Base-by-base conservation (phyloP, 441 rosid genomes). In the Pelargonium myrrhifolium region DNA sequence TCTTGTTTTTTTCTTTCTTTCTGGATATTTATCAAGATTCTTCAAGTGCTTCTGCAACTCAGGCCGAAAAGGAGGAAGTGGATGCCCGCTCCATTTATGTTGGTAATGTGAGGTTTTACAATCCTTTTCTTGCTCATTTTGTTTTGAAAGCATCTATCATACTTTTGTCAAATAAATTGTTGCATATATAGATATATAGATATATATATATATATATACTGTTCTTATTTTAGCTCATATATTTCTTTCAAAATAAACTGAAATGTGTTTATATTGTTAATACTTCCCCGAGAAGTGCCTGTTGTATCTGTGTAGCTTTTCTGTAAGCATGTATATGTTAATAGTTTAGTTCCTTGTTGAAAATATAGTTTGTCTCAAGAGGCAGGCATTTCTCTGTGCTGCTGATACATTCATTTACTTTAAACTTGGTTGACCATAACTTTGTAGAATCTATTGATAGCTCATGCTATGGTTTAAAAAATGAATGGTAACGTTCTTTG, bases 1-100 rank as follows among this genome's bases (percentile, higher is more conserved):
- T 3, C 3, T 3, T 58, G 62, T 5, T 8, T 12, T 22, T 22
- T n/a, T 39, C 55, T 31, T 63, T 40, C 15, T 24, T 1, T 65
- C 39, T 74, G 62, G 64, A 53, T 68, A 21, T 69, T 11, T 66
- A 53, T 77, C 83, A 76, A 86, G 91, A 88, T 80, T 73, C 96
- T 64, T 73, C 97, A 4, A 53, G 78, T 69, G 75, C 70, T 80
- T 76, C 85, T 68, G 83, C 84, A 0, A 78, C 86, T 68, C 49
- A 75, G 59, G 88, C 87, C 69, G 91, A 88, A 77, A 88, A 88
- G 80, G 94, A 88, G 77, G 94, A 88, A 78, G 88, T 86, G 62
- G 94, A 88, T 79, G 31, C 87, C 0, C 89, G 94, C 18, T 88
- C 94, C 4, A 86, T 88, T 35, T 88, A 88, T 72, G 94, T 88